Evolutionary conservation across 306 rosid genomes (phyloP), one percentile per base, ranked within the genome.

Genomic region (Trifolium subterraneum): DNA sequence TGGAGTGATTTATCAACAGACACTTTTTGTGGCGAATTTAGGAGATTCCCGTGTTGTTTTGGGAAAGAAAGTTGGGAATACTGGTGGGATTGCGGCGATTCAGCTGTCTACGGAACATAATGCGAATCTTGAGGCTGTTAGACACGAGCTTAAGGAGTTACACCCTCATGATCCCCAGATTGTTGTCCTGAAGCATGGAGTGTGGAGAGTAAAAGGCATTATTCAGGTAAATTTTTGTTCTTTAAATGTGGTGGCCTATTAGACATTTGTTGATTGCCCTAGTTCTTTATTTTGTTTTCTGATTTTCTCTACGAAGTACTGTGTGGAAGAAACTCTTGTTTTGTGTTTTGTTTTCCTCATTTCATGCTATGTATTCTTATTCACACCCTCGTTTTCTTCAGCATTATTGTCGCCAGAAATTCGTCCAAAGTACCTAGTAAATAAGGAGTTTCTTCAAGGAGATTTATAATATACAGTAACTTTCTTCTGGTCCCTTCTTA

Each of bases 171-270:
- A 92, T 82, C 88, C 98, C 70, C 87, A 90, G 76, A 82, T 92
- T 70, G 98, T 90, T 45, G 93, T 88, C 56, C 88, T 85, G 60
- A 92, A 71, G 87, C 94, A 87, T 72, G 98, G 96, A 56, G 94
- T 92, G 71, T 92, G 98, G 98, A 88, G 96, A 84, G 98, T 92
- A 65, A 92, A 92, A 81, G 98, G 98, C 78, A 92, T 92, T 74
- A 92, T 92, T 70, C 98, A 92, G 98, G 98, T 92, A 75, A 75
- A 75, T 72, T 56, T 59, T 20, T 16, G n/a, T 29, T 60, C 20
- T 7, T 60, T 45, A 45, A 31, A 79, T 54, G 14, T 60, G 64
- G 38, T 27, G 3, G 29, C 11, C 56, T 61, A 35, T 31, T 10
- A 48, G 15, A 18, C 20, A 22, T 54, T 27, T 54, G 39, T 54